Percentiles rank a stretch among this genome's conserved stretches.
phyloP scores from a whole-genome alignment of 768 basidiomycete species.

The Podaxis sp. region DNA sequence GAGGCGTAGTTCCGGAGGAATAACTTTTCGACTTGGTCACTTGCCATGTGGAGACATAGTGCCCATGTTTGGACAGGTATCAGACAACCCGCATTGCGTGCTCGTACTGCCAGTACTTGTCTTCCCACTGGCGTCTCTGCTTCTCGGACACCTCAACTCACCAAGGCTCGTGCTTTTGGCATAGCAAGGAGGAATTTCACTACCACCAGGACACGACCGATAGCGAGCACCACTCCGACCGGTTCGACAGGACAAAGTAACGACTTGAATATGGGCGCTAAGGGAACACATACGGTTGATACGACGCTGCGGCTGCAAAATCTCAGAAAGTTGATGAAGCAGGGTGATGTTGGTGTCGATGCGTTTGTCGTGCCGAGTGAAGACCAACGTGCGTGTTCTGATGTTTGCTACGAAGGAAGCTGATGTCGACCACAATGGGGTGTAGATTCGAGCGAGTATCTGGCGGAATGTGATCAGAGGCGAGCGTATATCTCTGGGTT shows the following conservation, averaged over 20 bases:
- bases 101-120: background rate
- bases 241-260: background rate
- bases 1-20: background rate
- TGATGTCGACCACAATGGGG: background rate
- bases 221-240: background rate
- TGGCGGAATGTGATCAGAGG: constrained; percentile 79
- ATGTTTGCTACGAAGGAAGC: constrained; percentile 2
- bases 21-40: background rate
- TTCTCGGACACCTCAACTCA: background rate
- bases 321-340: constrained; percentile 71
- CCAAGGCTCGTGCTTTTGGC: background rate
- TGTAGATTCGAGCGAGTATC: constrained; percentile 86
- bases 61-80: constrained; percentile 12
- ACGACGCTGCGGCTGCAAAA: constrained; percentile 62
- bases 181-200: background rate
- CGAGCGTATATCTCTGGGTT: constrained; percentile 92
- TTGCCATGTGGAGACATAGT: constrained; percentile 14
- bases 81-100: background rate
- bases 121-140: background rate
- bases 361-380: constrained; percentile 87
- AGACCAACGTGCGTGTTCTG: constrained; percentile 75
- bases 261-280: constrained; percentile 33
- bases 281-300: constrained; percentile 47
- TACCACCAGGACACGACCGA: background rate
- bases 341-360: constrained; percentile 47